phyloP scores from a whole-genome alignment of 2,329 filamentous ascomycete genomes.

The Colletotrichum sojae region DNA sequence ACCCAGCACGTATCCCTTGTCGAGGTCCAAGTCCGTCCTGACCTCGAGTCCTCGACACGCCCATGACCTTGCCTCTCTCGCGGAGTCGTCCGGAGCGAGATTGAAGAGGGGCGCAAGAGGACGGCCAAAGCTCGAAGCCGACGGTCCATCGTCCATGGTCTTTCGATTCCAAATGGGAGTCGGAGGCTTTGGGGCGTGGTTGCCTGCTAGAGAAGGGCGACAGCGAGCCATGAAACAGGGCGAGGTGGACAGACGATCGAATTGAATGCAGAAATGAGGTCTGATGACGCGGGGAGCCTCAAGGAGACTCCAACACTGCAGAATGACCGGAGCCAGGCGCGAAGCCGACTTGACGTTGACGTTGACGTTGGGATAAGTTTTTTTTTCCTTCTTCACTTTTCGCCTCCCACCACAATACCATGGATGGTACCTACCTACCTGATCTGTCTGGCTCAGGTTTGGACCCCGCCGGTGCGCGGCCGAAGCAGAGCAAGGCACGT shows the following conservation, averaged over 20 bases:
- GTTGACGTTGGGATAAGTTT: conserved; percentile 36
- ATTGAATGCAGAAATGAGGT: conserved; percentile 17
- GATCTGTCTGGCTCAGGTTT: conserved; percentile 9
- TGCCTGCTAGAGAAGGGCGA: conserved; percentile 9
- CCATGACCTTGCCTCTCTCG: neutral
- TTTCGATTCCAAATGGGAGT: conserved; percentile 22
- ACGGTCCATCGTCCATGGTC: conserved; percentile 6
- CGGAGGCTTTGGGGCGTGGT: conserved; percentile 6
- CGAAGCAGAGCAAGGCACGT: conserved; percentile 4
- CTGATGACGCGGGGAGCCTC: conserved; percentile 7
- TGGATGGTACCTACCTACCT: too few relatives aligned
- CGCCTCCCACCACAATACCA: neutral
- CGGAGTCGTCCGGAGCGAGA: conserved; percentile 24
- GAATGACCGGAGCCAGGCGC: conserved; percentile 23
- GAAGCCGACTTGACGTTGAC: conserved; percentile 22
- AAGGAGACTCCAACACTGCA: neutral
- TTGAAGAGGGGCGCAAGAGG: conserved; percentile 16
- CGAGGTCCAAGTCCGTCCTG: conserved; percentile 6
- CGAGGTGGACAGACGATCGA: conserved; percentile 19
- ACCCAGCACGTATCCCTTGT: conserved; percentile 16
- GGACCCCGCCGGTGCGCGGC: conserved; percentile 26
- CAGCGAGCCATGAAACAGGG: conserved; percentile 23
- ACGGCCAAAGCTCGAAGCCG: conserved; percentile 2
- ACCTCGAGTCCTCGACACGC: conserved; percentile 10
- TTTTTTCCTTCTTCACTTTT: neutral